phyloP scores from a whole-genome alignment of 805 yeast species.

The Metschnikowia lachancei region DNA sequence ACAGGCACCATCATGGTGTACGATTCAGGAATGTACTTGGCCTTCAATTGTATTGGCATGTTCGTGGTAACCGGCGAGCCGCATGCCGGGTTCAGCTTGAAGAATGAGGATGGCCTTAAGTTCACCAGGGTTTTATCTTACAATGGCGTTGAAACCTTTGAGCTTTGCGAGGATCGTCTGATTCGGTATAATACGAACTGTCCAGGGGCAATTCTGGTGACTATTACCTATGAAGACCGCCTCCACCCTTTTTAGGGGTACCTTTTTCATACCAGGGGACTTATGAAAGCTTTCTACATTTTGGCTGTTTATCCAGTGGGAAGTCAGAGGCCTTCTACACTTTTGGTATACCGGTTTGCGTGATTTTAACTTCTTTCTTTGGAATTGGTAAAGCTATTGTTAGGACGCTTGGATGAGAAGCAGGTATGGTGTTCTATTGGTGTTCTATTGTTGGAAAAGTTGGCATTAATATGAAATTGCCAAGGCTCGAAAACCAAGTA shows the following conservation, averaged over 20 bases:
- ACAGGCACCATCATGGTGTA: neutral
- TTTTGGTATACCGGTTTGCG: too few species aligned
- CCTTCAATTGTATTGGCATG: neutral
- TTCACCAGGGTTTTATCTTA: neutral
- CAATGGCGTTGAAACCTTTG: neutral
- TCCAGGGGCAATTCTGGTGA: neutral
- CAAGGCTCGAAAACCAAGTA: too few species aligned
- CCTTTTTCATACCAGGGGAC: too few species aligned
- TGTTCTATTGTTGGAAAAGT: too few species aligned
- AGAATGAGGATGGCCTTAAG: neutral
- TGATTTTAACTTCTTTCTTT: too few species aligned
- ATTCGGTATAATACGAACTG: neutral
- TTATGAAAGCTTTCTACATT: too few species aligned
- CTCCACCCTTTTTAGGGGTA: neutral
- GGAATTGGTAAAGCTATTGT: too few species aligned
- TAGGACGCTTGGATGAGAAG: too few species aligned
- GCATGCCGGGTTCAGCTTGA: neutral
- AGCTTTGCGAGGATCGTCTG: conserved; percentile 2
- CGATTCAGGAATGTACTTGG: neutral
- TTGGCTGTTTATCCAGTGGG: too few species aligned
- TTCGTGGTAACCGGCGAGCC: neutral
- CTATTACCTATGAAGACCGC: conserved; percentile 3
- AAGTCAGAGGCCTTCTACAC: too few species aligned
- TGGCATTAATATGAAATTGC: too few species aligned
- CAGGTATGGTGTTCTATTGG: too few species aligned